Evolutionary conservation across 495 filamentous ascomycete genomes (phyloP).

Genomic region (Lasiosphaeris hirsuta): DNA sequence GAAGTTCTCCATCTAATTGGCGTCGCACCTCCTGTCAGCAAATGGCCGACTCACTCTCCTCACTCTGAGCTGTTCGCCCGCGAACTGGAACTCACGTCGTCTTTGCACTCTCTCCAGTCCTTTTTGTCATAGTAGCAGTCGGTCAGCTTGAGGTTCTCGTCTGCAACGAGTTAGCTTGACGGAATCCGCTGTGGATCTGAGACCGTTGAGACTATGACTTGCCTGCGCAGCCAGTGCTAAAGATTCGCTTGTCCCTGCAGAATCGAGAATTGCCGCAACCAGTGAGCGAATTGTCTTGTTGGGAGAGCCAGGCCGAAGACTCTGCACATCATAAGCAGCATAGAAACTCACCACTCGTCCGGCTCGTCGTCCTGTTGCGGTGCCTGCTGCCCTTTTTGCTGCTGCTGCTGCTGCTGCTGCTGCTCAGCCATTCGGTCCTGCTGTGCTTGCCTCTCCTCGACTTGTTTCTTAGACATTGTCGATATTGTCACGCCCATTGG

Average conservation of each 20-base stretch:
- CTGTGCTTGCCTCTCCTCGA: too few species aligned
- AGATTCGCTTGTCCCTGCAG: constrained; percentile 83
- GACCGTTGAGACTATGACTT: constrained; percentile 22
- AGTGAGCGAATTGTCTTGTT: constrained; percentile 11
- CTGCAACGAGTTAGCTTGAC: constrained; percentile 42
- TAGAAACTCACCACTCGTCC: constrained; percentile 77
- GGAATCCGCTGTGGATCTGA: neutral
- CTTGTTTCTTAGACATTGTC: too few species aligned
- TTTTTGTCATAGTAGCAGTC: constrained; percentile 96
- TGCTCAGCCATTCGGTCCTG: constrained; percentile 45
- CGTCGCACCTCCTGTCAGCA: constrained; percentile 7
- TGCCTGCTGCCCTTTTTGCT: neutral
- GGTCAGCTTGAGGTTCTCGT: constrained; percentile 84
- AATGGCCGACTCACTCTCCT: neutral
- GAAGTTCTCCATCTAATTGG: constrained; percentile 81
- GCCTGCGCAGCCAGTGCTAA: constrained; percentile 94
- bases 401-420: constrained; percentile 31
- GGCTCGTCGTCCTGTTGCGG: constrained; percentile 74
- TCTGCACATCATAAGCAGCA: neutral
- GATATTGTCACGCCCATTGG: neutral
- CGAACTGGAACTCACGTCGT: constrained; percentile 63
- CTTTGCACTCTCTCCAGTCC: constrained; percentile 87
- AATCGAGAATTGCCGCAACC: constrained; percentile 8
- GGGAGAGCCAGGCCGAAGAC: constrained; percentile 1
- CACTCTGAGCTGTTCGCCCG: too few species aligned